Percentiles rank a stretch among this genome's conserved stretches.
Evolutionary conservation across 2,329 filamentous ascomycete species (phyloP).

Genomic region (Coniosporium tulheliwenetii): DNA sequence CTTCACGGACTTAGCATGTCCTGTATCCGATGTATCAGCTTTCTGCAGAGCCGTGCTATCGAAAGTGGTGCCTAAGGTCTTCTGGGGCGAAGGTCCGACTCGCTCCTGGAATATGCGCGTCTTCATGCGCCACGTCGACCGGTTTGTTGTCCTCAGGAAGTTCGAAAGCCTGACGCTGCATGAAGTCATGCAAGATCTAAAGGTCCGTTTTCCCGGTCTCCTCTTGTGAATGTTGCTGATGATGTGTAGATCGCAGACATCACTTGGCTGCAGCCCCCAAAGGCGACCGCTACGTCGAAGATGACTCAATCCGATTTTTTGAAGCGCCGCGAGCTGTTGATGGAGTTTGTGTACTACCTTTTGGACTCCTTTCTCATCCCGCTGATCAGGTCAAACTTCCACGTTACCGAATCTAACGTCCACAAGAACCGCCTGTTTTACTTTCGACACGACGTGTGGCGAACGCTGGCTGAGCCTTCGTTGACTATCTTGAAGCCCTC

Average conservation of each 20-base stretch:
- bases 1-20: conserved; percentile 53
- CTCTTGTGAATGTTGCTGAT: not conserved
- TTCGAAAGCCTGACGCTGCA: conserved; percentile 74
- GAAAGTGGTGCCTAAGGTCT: conserved; percentile 55
- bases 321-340: conserved; percentile 65
- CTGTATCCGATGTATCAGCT: conserved; percentile 55
- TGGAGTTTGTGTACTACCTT: conserved; percentile 79
- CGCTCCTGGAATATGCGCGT: conserved; percentile 43
- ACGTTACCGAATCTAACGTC: conserved; percentile 77
- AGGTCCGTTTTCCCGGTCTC: conserved; percentile 32
- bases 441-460: conserved; percentile 91
- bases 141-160: conserved; percentile 60
- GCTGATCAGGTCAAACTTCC: conserved; percentile 73
- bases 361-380: conserved; percentile 89
- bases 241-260: conserved; percentile 8
- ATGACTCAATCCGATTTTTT: conserved; percentile 53
- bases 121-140: conserved; percentile 55
- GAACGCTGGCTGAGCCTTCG: conserved; percentile 55
- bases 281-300: conserved; percentile 30
- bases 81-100: conserved; percentile 51
- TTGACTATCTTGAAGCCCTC: conserved; percentile 48
- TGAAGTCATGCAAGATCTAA: conserved; percentile 58
- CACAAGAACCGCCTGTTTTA: conserved; percentile 77
- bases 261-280: conserved; percentile 53
- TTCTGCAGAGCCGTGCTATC: conserved; percentile 68